Evolutionary conservation across 306 rosid genomes (phyloP).

Genomic region (Alnus glutinosa): DNA sequence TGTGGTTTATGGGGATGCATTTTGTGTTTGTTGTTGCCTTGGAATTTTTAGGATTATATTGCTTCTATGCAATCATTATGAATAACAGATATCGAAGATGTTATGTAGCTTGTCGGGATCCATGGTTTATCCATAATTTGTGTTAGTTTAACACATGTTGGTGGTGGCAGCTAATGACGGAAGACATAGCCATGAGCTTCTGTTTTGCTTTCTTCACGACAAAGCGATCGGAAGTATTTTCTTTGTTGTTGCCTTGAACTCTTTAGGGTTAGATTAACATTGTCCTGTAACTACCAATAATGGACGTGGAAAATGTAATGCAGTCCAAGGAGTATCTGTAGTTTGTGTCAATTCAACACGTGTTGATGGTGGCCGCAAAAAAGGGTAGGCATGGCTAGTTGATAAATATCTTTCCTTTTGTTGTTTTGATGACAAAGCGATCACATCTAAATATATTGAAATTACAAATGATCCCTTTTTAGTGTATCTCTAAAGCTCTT

Average conservation of each 20-base stretch:
- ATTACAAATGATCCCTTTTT: neutral
- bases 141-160: neutral
- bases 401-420: neutral
- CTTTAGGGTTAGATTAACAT: neutral
- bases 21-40: conserved; percentile 9
- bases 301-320: neutral
- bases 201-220: neutral
- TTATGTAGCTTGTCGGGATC: neutral
- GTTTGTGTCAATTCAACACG: neutral
- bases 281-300: neutral
- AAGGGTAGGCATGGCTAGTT: neutral
- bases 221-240: neutral
- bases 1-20: neutral
- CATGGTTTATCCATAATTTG: neutral
- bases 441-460: neutral
- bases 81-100: neutral
- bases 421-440: neutral
- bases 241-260: neutral
- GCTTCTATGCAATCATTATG: conserved; percentile 9
- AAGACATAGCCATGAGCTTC: neutral
- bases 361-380: neutral
- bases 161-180: neutral
- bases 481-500: neutral
- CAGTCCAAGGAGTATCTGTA: neutral
- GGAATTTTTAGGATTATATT: neutral